phyloP scores from a whole-genome alignment of 768 basidiomycete species.

The Phylloporus sp. region DNA sequence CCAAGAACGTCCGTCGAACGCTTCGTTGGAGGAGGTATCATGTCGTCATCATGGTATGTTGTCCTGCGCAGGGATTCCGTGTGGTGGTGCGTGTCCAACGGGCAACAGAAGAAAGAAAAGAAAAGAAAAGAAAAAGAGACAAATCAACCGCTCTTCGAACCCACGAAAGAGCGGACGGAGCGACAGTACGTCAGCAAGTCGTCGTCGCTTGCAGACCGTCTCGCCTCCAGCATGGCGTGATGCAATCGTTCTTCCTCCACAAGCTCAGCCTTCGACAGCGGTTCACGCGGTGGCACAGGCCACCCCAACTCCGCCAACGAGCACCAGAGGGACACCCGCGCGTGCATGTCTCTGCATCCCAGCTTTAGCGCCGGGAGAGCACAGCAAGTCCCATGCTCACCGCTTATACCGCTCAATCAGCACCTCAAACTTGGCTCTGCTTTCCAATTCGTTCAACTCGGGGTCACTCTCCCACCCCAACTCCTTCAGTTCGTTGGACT shows the following conservation, averaged over 20 bases:
- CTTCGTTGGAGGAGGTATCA: conserved; percentile 15
- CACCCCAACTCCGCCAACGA: conserved; percentile 56
- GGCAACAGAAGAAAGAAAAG: neutral
- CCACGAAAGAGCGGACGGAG: conserved; percentile 55
- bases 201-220: conserved; percentile 45
- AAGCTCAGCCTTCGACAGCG: conserved; percentile 62
- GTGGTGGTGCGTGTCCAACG: neutral
- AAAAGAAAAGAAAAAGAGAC: neutral
- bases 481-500: conserved; percentile 45
- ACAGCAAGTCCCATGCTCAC: conserved; percentile 32
- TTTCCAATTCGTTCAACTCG: conserved; percentile 53
- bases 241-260: conserved; percentile 62
- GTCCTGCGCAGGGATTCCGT: conserved; percentile 12
- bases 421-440: conserved; percentile 53
- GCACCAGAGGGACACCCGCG: conserved; percentile 59
- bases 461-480: conserved; percentile 72
- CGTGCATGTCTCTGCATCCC: conserved; percentile 54
- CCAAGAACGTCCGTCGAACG: conserved; percentile 6
- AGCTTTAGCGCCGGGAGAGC: conserved; percentile 1
- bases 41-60: conserved; percentile 24
- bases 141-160: conserved; percentile 41
- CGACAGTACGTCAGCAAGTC: conserved; percentile 53
- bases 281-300: conserved; percentile 54
- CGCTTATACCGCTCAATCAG: conserved; percentile 52
- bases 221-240: conserved; percentile 56